Evolutionary conservation across 257 asterid genomes (phyloP).

Genomic region (Nicotiana knightiana): DNA sequence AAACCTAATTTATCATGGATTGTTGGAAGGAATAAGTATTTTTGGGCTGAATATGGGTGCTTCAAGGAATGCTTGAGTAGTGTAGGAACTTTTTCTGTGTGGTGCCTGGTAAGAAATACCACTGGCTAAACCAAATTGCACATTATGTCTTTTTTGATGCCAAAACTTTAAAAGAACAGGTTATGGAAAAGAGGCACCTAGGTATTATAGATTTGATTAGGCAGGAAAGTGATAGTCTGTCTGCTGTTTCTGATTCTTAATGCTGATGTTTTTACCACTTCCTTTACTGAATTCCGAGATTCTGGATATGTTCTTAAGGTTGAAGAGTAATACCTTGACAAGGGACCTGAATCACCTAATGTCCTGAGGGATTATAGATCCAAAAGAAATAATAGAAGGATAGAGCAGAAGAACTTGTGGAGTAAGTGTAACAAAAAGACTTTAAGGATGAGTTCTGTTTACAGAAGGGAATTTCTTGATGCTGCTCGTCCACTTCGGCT

Average conservation of each 20-base stretch:
- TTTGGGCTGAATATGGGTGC: not conserved
- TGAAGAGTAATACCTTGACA: not conserved
- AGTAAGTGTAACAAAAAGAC: not conserved
- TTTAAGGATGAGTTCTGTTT: not conserved
- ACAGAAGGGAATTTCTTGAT: not conserved
- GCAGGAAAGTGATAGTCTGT: not conserved
- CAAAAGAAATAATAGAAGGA: not conserved
- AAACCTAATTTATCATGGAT: not conserved
- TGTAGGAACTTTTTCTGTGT: not conserved
- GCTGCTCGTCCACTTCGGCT: not conserved
- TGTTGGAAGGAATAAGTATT: not conserved
- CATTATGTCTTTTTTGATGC: not conserved
- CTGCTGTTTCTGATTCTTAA: not conserved
- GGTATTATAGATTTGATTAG: not conserved
- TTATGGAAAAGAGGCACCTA: not conserved
- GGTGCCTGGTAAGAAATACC: not conserved
- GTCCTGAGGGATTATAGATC: not conserved
- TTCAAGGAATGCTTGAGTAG: not conserved
- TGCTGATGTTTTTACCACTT: not conserved
- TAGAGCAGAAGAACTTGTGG: not conserved
- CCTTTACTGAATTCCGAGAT: not conserved
- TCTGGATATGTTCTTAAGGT: not conserved
- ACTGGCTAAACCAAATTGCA: not conserved
- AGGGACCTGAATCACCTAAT: not conserved
- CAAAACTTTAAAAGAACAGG: not conserved